Evolutionary conservation across 2,329 filamentous ascomycete genomes (phyloP), one percentile per base, ranked within the genome.

Genomic region (Botrytis hyacinthi): DNA sequence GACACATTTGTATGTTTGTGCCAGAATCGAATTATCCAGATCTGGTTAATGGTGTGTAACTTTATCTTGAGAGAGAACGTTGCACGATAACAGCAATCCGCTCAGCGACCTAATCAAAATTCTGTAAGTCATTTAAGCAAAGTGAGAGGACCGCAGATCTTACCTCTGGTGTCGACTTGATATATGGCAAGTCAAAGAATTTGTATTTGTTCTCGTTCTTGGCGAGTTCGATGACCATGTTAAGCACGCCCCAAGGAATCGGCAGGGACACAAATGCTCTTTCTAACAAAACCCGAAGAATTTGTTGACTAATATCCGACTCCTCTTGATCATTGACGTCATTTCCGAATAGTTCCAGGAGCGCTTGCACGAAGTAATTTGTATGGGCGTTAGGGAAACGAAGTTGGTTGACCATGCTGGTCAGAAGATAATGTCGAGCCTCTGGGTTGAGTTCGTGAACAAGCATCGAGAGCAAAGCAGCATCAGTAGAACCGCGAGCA

Each of bases 181-280:
- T 93, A 79, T 97, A 98, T 40, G 93, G 93, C 77, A 97, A 87
- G 69, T 96, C 93, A 85, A 97, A 98, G 86, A 99, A 97, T 80
- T 90, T 90, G 82, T 95, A 97, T 80, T 91, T 57, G 6, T 57
- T 93, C 71, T 93, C 91, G 81, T 97, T 98, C 86, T 97, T 97
- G 77, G 97, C 87, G 73, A 99, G 87, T 84, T 98, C 96, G 76
- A 96, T 85, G 75, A 97, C 88, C 51, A 94, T 95, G 76, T 95
- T 91, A 81, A 98, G 91, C 61, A 99, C 85, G 20, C 97, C 97
- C 95, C 95, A 98, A 29, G 97, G 95, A 81, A 98, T 95, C 70
- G 95, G 95, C 84, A 95, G 94, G 82, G 93, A 94, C 35, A 94
- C 92, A 74, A 97, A 89, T 65, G 98, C 86, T 67, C 96, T 90